Evolutionary conservation across 495 filamentous ascomycete genomes (phyloP), one percentile per base, ranked within the genome.

Genomic region (Xylaria flabelliformis): DNA sequence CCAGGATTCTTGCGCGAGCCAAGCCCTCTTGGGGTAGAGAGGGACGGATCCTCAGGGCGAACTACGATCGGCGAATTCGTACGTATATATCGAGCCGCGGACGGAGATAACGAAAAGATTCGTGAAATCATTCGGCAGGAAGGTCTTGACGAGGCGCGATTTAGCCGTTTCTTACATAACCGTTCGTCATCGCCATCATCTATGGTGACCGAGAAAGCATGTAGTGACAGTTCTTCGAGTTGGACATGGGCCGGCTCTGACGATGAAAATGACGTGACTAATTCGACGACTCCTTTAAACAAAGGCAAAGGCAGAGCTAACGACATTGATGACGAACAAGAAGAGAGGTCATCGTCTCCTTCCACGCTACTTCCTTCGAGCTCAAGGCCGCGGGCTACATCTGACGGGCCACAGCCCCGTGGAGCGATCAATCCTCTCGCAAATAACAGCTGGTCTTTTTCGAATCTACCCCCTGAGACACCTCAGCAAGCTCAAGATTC

Each of bases 121-220:
- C 73, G 90, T 8, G 80, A 83, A 51, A 88, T 93, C 15, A 90
- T 92, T 61, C 84, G 86, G 34, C 86, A 90, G 41, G 90, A 91
- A 74, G 84, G 85, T 34, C 59, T 71, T 42, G 48, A 71, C 15
- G 69, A 71, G 39, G 48, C 56, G 46, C 69, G 50, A 56, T 71
- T 71, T n/a, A 34, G 59, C n/a, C 69, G 59, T 29, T 71, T 71
- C 44, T n/a, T 71, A 46, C 59, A 50, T 34, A 71, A 56, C 12
- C 69, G 59, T 34, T 61, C 39, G 24, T 74, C 72, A 36, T 72
- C 69, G 3, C 41, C 50, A 39, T 73, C 77, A 8, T 77, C 76
- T 4, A 64, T 72, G n/a, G 53, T 65, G 24, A 69, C 67, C 26
- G 73, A 75, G 24, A 75, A 59, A 26, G 75, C 75, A 15, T 41